Evolutionary conservation across 129 eudicot genomes (phyloP), one percentile per base, ranked within the genome.

Genomic region (Flaveria bidentis): DNA sequence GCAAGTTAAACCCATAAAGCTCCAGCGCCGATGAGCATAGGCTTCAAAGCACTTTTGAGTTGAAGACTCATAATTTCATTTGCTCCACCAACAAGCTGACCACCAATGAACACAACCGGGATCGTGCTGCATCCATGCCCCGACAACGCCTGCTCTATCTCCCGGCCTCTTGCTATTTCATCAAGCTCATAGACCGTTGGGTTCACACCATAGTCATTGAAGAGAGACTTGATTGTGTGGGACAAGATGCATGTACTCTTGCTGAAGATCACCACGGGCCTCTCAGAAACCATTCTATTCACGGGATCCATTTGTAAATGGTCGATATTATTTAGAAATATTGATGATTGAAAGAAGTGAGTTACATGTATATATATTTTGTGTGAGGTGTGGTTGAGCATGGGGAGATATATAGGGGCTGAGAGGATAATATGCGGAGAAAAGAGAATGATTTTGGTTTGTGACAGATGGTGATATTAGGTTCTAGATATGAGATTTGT

Each of bases 31-130:
- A 58, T 86, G 30, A 90, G 93, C 93, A 84, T 88, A 17, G 89
- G 91, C 79, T 74, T 84, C 55, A 90, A 76, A 57, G 73, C 58
- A 26, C 93, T 51, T 15, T 82, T 74, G 49, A 90, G 86, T 46
- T 92, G 98, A 76, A 92, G 96, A 67, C 90, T 89, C 86, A 87
- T 87, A 20, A 92, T 67, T 22, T 92, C 97, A 77, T 83, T 90
- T 5, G 88, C 85, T 51, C 98, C 98, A 22, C 98, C 98, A 17
- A 92, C 86, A 44, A 86, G 67, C 68, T 92, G 84, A 14, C 96
- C 96, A 25, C 96, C 89, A 33, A 92, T 92, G 81, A 86, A 92
- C 81, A 92, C 98, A 9, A 86, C 90, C 0, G 98, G 98, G 58
- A 88, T 84, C 3, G 79, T 76, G 51, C 62, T 83, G 58, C 88